These are phyloP conservation scores for Rutstroemia sp. DNA, from an alignment of 2,329 filamentous ascomycete species.

Conservation along the genomic window DNA sequence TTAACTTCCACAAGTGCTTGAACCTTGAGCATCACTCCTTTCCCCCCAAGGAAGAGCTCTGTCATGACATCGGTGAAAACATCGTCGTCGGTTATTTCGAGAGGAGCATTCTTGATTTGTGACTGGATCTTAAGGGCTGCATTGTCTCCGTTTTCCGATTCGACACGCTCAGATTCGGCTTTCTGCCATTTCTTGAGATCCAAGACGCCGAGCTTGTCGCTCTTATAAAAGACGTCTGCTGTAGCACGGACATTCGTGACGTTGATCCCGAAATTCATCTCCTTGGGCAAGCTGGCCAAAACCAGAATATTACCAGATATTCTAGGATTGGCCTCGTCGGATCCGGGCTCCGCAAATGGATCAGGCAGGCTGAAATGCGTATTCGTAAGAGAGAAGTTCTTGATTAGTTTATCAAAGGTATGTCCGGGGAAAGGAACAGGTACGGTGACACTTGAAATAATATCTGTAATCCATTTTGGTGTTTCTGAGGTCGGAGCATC, in stretches of 20 bases:
- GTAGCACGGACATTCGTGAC: slow-evolving; percentile 70
- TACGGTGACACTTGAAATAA: slow-evolving; percentile 74
- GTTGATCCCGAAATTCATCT: slow-evolving; percentile 79
- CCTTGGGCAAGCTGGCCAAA: slow-evolving; percentile 68
- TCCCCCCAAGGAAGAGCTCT: slow-evolving; percentile 65
- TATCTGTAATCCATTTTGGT: slow-evolving; percentile 73
- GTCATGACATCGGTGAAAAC: slow-evolving; percentile 78
- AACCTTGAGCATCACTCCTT: slow-evolving; percentile 64
- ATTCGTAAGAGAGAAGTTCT: slow-evolving; percentile 78
- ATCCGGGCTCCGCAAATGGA: slow-evolving; percentile 66
- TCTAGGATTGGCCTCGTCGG: slow-evolving; percentile 65
- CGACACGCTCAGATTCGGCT: slow-evolving; percentile 69
- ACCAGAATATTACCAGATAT: slow-evolving; percentile 81
- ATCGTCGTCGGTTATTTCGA: slow-evolving; percentile 73
- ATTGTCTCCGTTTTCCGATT: slow-evolving; percentile 47
- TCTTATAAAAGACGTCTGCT: slow-evolving; percentile 74
- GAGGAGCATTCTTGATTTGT: slow-evolving; percentile 66
- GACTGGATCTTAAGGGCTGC: slow-evolving; percentile 68
- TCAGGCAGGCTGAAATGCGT: slow-evolving; percentile 82
- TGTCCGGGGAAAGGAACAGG: slow-evolving; percentile 79
- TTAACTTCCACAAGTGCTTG: slow-evolving; percentile 76
- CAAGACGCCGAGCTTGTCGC: slow-evolving; percentile 71
- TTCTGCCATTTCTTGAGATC: slow-evolving; percentile 76
- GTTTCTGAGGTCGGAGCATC: slow-evolving; percentile 57
- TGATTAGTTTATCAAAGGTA: slow-evolving; percentile 74